A percentile compares a stretch with the other conserved stretches of the same genome.
Evolutionary conservation across 2,329 filamentous ascomycete species (phyloP).

Genomic region (Penicillium freii): DNA sequence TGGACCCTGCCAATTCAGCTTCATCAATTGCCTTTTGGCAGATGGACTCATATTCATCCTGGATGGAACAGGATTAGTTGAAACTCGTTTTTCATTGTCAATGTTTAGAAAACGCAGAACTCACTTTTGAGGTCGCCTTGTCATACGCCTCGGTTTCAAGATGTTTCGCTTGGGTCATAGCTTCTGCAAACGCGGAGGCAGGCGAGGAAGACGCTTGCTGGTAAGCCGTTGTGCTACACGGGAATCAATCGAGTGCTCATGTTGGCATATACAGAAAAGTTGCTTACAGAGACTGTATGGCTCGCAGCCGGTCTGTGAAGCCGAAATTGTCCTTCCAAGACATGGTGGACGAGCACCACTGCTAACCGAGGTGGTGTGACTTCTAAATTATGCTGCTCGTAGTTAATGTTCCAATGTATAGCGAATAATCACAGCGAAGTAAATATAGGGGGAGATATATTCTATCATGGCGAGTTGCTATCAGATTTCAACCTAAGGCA

Average conservation of each 20-base stretch:
- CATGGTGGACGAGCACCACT: background rate
- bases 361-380: background rate
- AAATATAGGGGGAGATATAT: background rate
- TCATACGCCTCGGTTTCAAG: slow-evolving; percentile 55
- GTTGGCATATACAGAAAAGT: background rate
- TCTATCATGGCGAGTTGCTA: background rate
- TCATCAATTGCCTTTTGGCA: slow-evolving; percentile 42
- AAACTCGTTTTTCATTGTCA: background rate
- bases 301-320: slow-evolving; percentile 61
- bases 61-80: slow-evolving; percentile 18
- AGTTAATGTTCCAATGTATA: background rate
- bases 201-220: slow-evolving; percentile 45
- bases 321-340: slow-evolving; percentile 55
- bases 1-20: slow-evolving; percentile 26
- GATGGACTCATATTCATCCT: slow-evolving; percentile 58
- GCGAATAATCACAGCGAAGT: background rate
- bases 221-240: slow-evolving; percentile 49
- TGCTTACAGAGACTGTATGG: slow-evolving; percentile 62
- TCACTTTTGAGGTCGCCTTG: slow-evolving; percentile 39
- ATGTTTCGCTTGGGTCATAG: slow-evolving; percentile 59
- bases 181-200: slow-evolving; percentile 44
- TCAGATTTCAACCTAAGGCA: background rate
- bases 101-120: background rate
- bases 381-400: background rate
- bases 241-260: slow-evolving; percentile 14